A percentile compares a stretch with the other conserved stretches of the same genome.
phyloP scores from a whole-genome alignment of 2,329 filamentous ascomycete genomes.

The Aureobasidium leucospermi region DNA sequence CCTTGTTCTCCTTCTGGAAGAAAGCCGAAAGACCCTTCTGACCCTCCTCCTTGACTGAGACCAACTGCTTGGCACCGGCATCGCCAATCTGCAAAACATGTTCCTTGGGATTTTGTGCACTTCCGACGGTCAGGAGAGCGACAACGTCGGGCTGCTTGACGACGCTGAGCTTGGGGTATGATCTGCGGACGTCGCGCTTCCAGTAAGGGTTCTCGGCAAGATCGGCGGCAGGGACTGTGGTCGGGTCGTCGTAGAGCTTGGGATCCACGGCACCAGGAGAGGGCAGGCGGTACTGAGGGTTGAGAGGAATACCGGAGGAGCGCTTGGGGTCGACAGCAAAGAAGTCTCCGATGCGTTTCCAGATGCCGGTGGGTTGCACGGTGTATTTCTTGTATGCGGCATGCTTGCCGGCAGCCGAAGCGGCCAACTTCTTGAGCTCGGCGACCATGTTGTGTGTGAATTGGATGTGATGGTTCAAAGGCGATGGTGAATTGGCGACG shows the following conservation, averaged over 20 bases:
- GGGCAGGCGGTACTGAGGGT: conserved; percentile 86
- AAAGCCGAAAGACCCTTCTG: conserved; percentile 64
- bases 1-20: conserved; percentile 58
- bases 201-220: conserved; percentile 92
- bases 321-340: conserved; percentile 79
- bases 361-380: conserved; percentile 80
- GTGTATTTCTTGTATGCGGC: conserved; percentile 74
- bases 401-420: conserved; percentile 18
- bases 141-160: conserved; percentile 81
- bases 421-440: conserved; percentile 16
- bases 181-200: conserved; percentile 82
- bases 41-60: conserved; percentile 68
- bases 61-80: conserved; percentile 64
- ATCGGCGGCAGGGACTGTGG: conserved; percentile 76
- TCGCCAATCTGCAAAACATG: conserved; percentile 68
- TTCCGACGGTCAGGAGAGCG: conserved; percentile 76
- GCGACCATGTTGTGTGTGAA: conserved; percentile 15
- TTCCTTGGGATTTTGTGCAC: conserved; percentile 69
- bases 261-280: conserved; percentile 68
- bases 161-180: conserved; percentile 72
- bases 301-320: conserved; percentile 85
- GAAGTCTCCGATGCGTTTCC: conserved; percentile 71
- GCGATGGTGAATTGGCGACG: conserved; percentile 2
- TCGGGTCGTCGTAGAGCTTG: conserved; percentile 68
- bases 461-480: neutral